Conservation (phyloP, 768 basidiomycete species). For the Suillus subalutaceus region DNA sequence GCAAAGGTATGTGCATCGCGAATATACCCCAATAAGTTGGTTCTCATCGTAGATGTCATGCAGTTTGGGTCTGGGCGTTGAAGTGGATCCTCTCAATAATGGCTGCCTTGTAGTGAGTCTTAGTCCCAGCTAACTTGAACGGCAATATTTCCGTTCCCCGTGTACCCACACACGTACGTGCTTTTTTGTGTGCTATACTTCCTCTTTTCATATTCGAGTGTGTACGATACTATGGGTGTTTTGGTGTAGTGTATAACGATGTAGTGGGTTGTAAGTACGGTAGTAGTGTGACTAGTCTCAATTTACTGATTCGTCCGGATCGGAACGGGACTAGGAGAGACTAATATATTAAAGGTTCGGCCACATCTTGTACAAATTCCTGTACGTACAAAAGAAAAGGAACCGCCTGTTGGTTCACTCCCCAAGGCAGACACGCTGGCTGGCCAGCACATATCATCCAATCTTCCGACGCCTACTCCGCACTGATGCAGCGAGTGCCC, state of each 20-base stretch:
- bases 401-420: too few relatives aligned
- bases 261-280: too few relatives aligned
- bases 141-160: neutral
- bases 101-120: slow-evolving; percentile 74
- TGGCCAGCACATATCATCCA: neutral
- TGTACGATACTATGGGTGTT: neutral
- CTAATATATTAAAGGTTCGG: too few relatives aligned
- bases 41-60: neutral
- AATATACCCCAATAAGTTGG: neutral
- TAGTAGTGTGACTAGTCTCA: too few relatives aligned
- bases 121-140: neutral
- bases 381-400: neutral
- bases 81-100: slow-evolving; percentile 73
- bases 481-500: neutral
- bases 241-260: too few relatives aligned
- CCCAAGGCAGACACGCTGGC: neutral
- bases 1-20: slow-evolving; percentile 55
- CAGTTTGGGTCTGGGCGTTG: slow-evolving; percentile 64
- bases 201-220: neutral
- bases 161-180: too few relatives aligned
- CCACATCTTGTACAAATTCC: too few relatives aligned
- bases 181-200: too few relatives aligned
- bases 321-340: neutral
- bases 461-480: neutral
- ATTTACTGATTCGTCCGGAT: neutral